Evolutionary conservation across 2,329 filamentous ascomycete species (phyloP).

Genomic region (Ophiostoma sp.): DNA sequence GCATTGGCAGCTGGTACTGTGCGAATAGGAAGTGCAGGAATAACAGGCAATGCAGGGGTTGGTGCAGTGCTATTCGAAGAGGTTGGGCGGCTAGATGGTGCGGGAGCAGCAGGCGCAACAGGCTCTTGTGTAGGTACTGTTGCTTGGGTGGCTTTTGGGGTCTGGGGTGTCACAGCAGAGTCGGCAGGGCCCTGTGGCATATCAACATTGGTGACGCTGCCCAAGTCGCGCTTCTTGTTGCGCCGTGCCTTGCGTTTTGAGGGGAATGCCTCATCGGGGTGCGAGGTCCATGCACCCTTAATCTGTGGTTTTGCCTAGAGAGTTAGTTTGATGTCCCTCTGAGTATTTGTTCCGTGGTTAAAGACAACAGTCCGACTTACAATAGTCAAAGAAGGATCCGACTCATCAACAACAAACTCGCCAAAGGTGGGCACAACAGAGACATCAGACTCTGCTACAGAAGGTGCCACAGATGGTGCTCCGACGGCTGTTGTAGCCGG

Average conservation of each 20-base stretch:
- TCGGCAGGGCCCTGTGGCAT: conserved; percentile 26
- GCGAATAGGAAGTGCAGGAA: conserved; percentile 42
- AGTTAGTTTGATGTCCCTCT: not conserved
- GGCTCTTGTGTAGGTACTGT: not conserved
- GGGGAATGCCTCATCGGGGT: conserved; percentile 49
- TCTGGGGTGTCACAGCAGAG: not conserved
- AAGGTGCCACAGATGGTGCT: not conserved
- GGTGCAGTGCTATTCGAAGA: conserved; percentile 19
- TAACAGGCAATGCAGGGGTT: conserved; percentile 37
- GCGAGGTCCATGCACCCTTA: conserved; percentile 33
- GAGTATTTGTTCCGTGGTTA: not conserved
- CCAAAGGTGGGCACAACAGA: conserved; percentile 2
- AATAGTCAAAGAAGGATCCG: not conserved
- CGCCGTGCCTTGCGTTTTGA: conserved; percentile 37
- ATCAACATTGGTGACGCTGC: conserved; percentile 38
- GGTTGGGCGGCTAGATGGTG: not conserved
- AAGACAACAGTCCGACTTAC: not conserved
- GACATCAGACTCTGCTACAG: not conserved
- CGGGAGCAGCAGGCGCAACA: not conserved
- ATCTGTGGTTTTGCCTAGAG: not conserved
- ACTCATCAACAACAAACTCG: not conserved
- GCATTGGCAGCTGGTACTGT: not conserved
- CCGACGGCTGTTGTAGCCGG: not conserved
- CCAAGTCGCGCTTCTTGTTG: conserved; percentile 39
- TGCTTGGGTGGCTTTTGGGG: not conserved